Evolutionary conservation across 768 basidiomycete genomes (phyloP), one percentile per base, ranked within the genome.

Genomic region (Boletus barrowsii): DNA sequence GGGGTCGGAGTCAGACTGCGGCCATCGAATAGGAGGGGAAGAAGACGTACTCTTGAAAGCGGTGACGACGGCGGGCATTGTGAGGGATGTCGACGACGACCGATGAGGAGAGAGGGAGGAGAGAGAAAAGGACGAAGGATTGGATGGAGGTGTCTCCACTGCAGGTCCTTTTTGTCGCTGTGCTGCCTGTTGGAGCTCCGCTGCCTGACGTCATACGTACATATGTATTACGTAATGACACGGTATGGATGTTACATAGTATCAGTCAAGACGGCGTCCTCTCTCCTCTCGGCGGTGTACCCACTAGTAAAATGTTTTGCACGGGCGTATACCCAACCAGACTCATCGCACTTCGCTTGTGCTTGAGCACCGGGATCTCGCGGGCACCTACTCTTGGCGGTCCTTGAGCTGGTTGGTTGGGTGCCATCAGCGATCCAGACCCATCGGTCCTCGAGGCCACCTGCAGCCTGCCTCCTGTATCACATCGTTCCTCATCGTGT

Each of bases 51-150:
- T 93, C 79, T 93, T 94, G 76, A 94, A 90, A 20, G 88, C 87
- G 72, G 93, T 84, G 63, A 94, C 87, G 49, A 92, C 87, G 54
- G 79, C 79, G 57, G 86, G 85, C 87, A 88, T 88, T 47, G 57
- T 60, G 26, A 11, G 22, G 36, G 47, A n/a, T 36, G 59, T 57
- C 42, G 55, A 53, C 36, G 54, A 37, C 30, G 55, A 4, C 9
- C 11, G 37, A 18, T 7, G 37, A 18, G 14, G 10, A 18, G 37
- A n/a, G 39, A 39, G 41, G 48, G 30, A 24, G 43, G 36, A 4
- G 42, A 11, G 2, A 14, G 52, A 45, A 33, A 45, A 17, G 47
- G 50, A 41, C 24, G 30, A 47, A 48, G 45, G 30, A 18, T 35
- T 58, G 59, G 51, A 32, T 49, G 29, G 30, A 42, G 56, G 18